Base-by-base conservation (phyloP, 1,284 basidiomycete genomes). In the Fistulinella cinereoalba region DNA sequence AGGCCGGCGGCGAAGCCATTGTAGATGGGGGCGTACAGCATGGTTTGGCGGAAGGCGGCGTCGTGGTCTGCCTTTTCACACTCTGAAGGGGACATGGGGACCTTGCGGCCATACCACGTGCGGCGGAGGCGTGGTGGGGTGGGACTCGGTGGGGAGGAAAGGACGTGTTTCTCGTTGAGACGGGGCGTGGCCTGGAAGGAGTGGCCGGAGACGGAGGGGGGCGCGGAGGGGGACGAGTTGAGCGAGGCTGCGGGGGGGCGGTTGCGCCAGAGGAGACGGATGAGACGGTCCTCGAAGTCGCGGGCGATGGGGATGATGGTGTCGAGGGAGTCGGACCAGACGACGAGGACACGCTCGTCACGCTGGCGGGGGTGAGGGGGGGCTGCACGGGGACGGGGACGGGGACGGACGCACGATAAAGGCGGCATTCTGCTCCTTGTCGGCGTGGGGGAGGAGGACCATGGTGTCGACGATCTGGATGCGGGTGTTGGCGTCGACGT, bases 341-440 rank as follows among this genome's bases (percentile, higher is more conserved):
- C 77, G 45, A 89, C 74, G 36, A 92, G 74, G 3, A 85, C 79
- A 23, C 81, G 77, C 56, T 92, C 87, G 63, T 83, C 79, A 40
- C 88, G 81, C 84, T 87, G 55, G 19, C 44, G 42, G n/a, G 44
- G 42, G n/a, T 43, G 19, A 12, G 41, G 38, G 44, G 8, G 54
- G 46, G 6, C 15, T 45, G 10, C 53, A 46, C 4, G 15, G 29
- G 9, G 7, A 37, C 38, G 42, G 21, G 10, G 8, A 25, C 23
- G 19, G 34, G 28, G 11, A 43, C 0, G 15, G 8, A 77, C 81
- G 61, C 60, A 85, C 83, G 56, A 92, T 79, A 60, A 93, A 93
- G 11, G 88, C 88, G 15, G 85, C 90, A 54, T 83, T 84, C 61
- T 92, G 89, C 52, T 91, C 87, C 69, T 88, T 89, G 59, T 91